Base-by-base conservation (phyloP, 768 basidiomycete genomes). In the Aureoboletus auriporus region DNA sequence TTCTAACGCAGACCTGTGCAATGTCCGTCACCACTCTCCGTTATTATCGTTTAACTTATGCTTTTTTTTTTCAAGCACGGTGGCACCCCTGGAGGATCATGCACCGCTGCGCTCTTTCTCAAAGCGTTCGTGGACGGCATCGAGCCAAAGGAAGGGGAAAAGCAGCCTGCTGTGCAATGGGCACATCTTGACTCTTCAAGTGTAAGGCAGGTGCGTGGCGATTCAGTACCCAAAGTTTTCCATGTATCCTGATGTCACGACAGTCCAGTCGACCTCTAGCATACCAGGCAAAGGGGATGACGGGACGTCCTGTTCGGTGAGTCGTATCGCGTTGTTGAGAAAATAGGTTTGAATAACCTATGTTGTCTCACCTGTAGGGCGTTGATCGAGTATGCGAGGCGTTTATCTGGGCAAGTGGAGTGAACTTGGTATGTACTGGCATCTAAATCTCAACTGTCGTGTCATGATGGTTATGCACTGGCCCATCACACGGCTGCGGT, bases 111-210 rank as follows among this genome's bases (percentile, higher is more conserved):
- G 3, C 70, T 92, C 16, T 94, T 94, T 82, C 72, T 94, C 48
- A 89, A 89, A 69, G 75, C 82, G 3, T 91, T 91, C 56, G 86
- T 86, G 2, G 76, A 86, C 23, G 89, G 87, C 4, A 79, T 84
- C 47, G 84, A 89, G 59, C 70, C 75, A 2, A 76, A 78, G 58
- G 75, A 80, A 11, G 82, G 79, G 38, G 59, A 74, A 48, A 75
- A 73, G 42, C 72, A 72, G 6, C 72, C 79, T 6, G 64, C 69
- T 11, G 68, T 90, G 55, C 79, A 81, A 52, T 94, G 91, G 89
- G 92, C 91, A 1, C 92, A 93, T 65, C 68, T 93, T 37, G 92
- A 94, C 59, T 92, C 92, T 49, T 89, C 82, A 10, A 83, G 86
- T 12, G 68, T 77, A 14, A 88, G 88, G 86, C 86, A 89, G 68